Evolutionary conservation across 1,284 basidiomycete genomes (phyloP).

Genomic region (Cryptococcus sp.): DNA sequence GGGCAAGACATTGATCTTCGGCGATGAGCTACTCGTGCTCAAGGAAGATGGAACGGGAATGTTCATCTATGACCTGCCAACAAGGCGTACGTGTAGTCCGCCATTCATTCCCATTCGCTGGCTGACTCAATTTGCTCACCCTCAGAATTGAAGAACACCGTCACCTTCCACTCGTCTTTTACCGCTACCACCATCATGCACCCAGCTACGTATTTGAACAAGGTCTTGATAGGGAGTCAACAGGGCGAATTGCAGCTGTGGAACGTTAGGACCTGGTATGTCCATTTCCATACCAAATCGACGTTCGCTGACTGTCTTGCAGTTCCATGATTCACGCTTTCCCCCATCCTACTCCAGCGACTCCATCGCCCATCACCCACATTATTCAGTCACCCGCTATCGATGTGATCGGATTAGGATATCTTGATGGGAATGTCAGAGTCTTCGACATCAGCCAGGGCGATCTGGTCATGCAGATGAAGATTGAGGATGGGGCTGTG

Average conservation of each 20-base stretch:
- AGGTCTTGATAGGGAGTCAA: conserved; percentile 80
- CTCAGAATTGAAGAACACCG: conserved; percentile 49
- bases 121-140: not conserved
- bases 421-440: conserved; percentile 80
- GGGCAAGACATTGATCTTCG: conserved; percentile 68
- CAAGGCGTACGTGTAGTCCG: conserved; percentile 59
- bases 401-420: conserved; percentile 91
- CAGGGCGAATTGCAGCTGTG: conserved; percentile 88
- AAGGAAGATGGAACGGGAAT: conserved; percentile 78
- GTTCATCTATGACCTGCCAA: conserved; percentile 74
- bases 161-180: conserved; percentile 66
- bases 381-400: conserved; percentile 91
- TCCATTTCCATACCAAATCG: conserved; percentile 3
- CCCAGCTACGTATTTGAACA: conserved; percentile 96
- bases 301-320: conserved; percentile 5
- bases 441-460: conserved; percentile 89
- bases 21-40: conserved; percentile 73
- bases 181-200: conserved; percentile 82
- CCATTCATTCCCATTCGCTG: not conserved
- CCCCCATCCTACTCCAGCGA: conserved; percentile 48
- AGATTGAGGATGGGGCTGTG: conserved; percentile 75
- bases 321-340: conserved; percentile 57
- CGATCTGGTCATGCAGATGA: conserved; percentile 82
- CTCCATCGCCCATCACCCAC: conserved; percentile 65
- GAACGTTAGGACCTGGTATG: conserved; percentile 84